A percentile compares a stretch with the other conserved stretches of the same genome.
phyloP scores from a whole-genome alignment of 176 grass and related monocot genomes.

The Aegilops longissima region DNA sequence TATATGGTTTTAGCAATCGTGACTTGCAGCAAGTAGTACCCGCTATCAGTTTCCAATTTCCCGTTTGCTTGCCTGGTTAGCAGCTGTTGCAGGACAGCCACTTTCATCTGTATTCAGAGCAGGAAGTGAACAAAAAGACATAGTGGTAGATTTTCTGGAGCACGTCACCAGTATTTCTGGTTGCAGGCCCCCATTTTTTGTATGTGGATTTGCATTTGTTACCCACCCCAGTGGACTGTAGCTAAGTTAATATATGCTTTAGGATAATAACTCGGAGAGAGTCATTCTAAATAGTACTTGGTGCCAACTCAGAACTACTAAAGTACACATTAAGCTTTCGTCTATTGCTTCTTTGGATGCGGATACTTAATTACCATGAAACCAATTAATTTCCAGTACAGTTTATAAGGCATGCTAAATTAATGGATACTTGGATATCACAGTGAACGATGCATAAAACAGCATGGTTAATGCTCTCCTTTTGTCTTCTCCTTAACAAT shows the following conservation, averaged over 20 bases:
- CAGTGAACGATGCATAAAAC: background rate
- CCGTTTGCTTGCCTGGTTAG: constrained; percentile 3
- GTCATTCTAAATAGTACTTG: background rate
- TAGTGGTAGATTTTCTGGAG: background rate
- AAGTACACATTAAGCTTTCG: constrained; percentile 2
- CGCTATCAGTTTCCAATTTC: background rate
- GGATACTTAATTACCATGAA: background rate
- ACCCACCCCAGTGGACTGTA: background rate
- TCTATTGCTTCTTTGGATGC: background rate
- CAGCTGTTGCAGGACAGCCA: background rate
- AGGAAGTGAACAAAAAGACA: background rate
- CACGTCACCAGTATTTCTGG: background rate
- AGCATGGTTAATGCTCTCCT: background rate
- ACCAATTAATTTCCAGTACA: background rate
- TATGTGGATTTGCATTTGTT: background rate
- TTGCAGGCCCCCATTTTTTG: background rate
- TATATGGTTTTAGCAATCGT: background rate
- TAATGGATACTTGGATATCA: constrained; percentile 12
- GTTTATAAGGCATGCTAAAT: constrained; percentile 17
- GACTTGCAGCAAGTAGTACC: background rate
- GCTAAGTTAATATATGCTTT: background rate
- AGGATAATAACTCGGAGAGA: background rate
- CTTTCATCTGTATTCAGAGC: background rate
- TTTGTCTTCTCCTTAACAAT: constrained; percentile 38
- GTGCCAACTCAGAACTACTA: background rate